Percentiles rank a stretch among this genome's conserved stretches.
Evolutionary conservation across 2,329 filamentous ascomycete species (phyloP).

Genomic region (Trichoderma atrobrunneum): DNA sequence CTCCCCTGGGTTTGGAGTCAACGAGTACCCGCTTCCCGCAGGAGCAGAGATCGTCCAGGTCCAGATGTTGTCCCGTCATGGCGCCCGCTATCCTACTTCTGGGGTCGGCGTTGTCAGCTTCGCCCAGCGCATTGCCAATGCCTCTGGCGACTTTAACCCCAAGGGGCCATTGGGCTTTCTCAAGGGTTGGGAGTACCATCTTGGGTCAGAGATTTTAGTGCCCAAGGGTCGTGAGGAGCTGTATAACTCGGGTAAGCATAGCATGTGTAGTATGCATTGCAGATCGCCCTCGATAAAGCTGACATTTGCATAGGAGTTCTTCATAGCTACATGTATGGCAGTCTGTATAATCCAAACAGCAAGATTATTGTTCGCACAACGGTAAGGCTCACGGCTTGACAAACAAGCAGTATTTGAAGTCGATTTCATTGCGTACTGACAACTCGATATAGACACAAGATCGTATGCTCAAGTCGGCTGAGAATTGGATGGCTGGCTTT

Average conservation of each 20-base stretch:
- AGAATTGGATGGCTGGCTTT: constrained; percentile 80
- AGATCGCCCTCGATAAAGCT: background rate
- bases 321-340: constrained; percentile 70
- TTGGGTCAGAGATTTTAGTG: constrained; percentile 70
- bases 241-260: constrained; percentile 55
- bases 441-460: constrained; percentile 57
- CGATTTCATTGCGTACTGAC: background rate
- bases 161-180: constrained; percentile 62
- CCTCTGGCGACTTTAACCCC: constrained; percentile 52
- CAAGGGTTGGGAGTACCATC: constrained; percentile 64
- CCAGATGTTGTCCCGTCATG: constrained; percentile 70
- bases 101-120: constrained; percentile 54
- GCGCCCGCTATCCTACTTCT: constrained; percentile 68
- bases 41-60: constrained; percentile 69
- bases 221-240: constrained; percentile 71
- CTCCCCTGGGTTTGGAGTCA: constrained; percentile 69
- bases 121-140: constrained; percentile 56
- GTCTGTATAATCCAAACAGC: constrained; percentile 67
- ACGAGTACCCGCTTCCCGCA: constrained; percentile 65
- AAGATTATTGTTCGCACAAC: constrained; percentile 74
- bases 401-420: background rate
- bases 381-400: constrained; percentile 29
- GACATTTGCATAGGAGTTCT: constrained; percentile 50
- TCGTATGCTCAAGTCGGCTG: constrained; percentile 72
- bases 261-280: background rate